Base-by-base conservation (phyloP, 495 filamentous ascomycete species). In the Cercophora samala region DNA sequence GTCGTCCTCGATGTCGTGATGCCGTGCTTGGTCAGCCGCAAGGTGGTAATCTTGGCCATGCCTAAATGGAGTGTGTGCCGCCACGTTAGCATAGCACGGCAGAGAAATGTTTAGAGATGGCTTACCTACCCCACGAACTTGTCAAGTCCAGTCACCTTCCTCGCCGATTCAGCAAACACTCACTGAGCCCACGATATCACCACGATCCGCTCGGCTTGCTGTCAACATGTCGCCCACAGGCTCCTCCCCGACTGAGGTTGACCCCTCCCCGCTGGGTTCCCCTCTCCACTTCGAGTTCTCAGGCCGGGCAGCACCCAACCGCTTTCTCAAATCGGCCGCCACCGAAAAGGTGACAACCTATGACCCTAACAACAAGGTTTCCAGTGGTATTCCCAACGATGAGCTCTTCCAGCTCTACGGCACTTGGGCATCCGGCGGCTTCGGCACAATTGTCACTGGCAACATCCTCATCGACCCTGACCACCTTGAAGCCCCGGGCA, bases 251-350 rank as follows among this genome's bases (percentile, higher is more conserved):
- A 5, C 15, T 5, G 18, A 13, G 13, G 58, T 60, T 54, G 81
- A 85, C 71, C 71, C 81, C 2, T 72, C 77, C 11, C 80, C 82
- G 13, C 77, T 91, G 26, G 86, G 79, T 19, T 68, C 85, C 64
- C 84, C 86, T 3, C 78, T 90, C 13, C 66, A 81, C 19, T 87
- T 89, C 68, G 69, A 79, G 51, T 90, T 88, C 80, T 84, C 84
- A 59, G 79, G 80, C 61, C 79, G 78, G 60, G 81, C 81, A 13
- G 84, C 85, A 1, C 74, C 77, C 26, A 91, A 90, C 73, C 80
- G 87, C 37, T 84, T 88, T 69, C 72, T 90, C 69, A 90, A 90
- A 74, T 84, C 80, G 26, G 85, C 88, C 42, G 88, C 88, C 84
- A 85, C 86, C 4, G 88, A 90, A 68, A 77, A 79, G 5, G 71